Evolutionary conservation across 2,329 filamentous ascomycete species (phyloP).

Genomic region (Trichophyton benhamiae): DNA sequence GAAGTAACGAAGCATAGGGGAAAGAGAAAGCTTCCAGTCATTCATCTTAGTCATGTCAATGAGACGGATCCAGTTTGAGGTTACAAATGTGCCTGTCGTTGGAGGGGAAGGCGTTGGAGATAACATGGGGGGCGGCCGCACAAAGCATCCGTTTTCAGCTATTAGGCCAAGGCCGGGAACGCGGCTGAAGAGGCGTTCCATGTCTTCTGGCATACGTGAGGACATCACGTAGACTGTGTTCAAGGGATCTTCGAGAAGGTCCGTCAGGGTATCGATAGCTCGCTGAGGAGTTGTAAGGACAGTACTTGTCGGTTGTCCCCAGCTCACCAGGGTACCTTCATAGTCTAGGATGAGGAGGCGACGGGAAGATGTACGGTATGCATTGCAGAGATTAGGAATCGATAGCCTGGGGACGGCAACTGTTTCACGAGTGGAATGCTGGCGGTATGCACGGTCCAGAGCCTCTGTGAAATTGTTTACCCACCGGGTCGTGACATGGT

Average conservation of each 20-base stretch:
- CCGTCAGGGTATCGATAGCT: conserved; percentile 69
- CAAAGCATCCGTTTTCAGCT: conserved; percentile 87
- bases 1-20: conserved; percentile 76
- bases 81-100: conserved; percentile 13
- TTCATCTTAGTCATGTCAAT: conserved; percentile 57
- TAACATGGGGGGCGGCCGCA: conserved; percentile 51
- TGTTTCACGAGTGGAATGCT: conserved; percentile 74
- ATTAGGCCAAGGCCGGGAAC: conserved; percentile 79
- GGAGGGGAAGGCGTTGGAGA: background rate
- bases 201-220: conserved; percentile 70
- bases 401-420: conserved; percentile 78
- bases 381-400: conserved; percentile 48
- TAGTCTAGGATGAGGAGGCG: conserved; percentile 87
- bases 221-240: conserved; percentile 95
- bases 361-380: conserved; percentile 54
- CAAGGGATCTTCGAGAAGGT: conserved; percentile 63
- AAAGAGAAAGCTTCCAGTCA: conserved; percentile 74
- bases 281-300: conserved; percentile 78
- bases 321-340: conserved; percentile 80
- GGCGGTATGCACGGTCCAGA: conserved; percentile 64
- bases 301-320: conserved; percentile 72
- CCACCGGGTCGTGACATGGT: conserved; percentile 79
- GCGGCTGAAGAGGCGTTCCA: conserved; percentile 72
- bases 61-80: conserved; percentile 63
- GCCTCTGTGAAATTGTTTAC: conserved; percentile 60